Conservation (phyloP, 352 stramenopile species). For the Salisapilia sapeloensis region DNA sequence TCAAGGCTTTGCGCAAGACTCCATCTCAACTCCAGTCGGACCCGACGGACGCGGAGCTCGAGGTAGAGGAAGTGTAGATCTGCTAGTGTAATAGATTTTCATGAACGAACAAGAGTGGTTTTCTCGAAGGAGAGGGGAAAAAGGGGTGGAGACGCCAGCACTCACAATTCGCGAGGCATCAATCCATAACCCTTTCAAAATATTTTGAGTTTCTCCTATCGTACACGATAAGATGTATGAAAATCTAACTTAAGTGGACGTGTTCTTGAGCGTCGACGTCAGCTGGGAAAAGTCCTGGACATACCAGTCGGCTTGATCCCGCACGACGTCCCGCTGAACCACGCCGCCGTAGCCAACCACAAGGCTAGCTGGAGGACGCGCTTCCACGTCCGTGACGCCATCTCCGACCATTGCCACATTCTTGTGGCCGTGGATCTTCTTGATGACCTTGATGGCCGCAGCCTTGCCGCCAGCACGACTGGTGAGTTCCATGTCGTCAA, state of each 20-base stretch:
- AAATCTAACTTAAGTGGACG: constrained; percentile 7
- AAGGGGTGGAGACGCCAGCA: constrained; percentile 3
- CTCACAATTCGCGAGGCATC: no score
- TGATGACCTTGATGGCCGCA: constrained; percentile 78
- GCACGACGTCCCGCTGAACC: constrained; percentile 86
- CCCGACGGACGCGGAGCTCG: constrained; percentile 8
- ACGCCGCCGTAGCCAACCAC: constrained; percentile 98
- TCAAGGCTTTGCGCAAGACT: constrained; percentile 88
- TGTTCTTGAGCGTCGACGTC: constrained; percentile 29
- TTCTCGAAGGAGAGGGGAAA: constrained; percentile 1
- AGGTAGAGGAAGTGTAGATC: constrained; percentile 27
- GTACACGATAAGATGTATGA: constrained; percentile 15
- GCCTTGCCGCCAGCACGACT: constrained; percentile 71
- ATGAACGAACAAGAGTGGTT: not conserved
- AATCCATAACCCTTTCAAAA: no score
- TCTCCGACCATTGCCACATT: constrained; percentile 98
- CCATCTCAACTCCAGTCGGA: constrained; percentile 60
- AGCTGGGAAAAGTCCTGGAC: constrained; percentile 91
- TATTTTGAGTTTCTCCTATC: no score
- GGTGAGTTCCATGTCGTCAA: constrained; percentile 91
- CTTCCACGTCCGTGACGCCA: constrained; percentile 95
- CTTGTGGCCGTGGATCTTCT: constrained; percentile 83
- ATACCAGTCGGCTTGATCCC: constrained; percentile 93
- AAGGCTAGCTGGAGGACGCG: constrained; percentile 90
- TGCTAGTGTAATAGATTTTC: constrained; percentile 8